Base-by-base conservation (phyloP, 768 basidiomycete genomes). In the Coprinopsis marcescibilis region DNA sequence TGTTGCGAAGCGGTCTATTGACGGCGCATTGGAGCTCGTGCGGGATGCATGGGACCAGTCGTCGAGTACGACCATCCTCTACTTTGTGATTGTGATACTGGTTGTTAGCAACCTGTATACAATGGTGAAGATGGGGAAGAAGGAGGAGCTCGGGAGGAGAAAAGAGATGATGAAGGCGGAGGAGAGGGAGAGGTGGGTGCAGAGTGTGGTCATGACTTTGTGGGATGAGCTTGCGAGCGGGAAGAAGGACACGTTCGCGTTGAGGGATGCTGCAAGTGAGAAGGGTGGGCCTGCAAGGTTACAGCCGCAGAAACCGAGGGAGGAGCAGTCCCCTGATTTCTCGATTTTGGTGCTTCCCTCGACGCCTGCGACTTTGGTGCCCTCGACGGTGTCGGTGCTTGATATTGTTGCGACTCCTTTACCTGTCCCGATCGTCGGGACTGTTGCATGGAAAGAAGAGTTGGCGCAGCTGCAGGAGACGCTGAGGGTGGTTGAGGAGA, bases 41-140 rank as follows among this genome's bases (percentile, higher is more conserved):
- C 69, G 65, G 44, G 89, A 92, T 57, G 81, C 80, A 0, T 87
- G 85, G 86, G 87, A 89, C 45, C 79, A 86, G 56, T 82, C 81
- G 11, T 77, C 82, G 25, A 73, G 76, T 49, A 85, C 80, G 56
- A 80, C 80, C 58, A 81, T 85, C 45, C 68, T 91, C 52, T 85
- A 77, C 58, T 76, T 84, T 54, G 71, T 89, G 47, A 86, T 93
- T 60, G 73, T 80, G 39, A 57, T 77, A 27, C 66, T 95, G 54
- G 76, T 93, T 51, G 49, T 89, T 33, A 87, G 82, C 55, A 95
- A 95, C 57, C 34, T 90, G 68, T 89, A 85, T 82, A 71, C 75
- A 33, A 52, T 76, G 47, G 60, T 66, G 52, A 60, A 68, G 47
- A 67, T 78, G 62, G 69, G 70, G 4, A 60, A 60, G 46, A 63